A percentile compares a stretch with the other conserved stretches of the same genome.
These are phyloP conservation scores for Podaxis sp. DNA, from an alignment of 768 basidiomycete genomes.

Conservation along the genomic window DNA sequence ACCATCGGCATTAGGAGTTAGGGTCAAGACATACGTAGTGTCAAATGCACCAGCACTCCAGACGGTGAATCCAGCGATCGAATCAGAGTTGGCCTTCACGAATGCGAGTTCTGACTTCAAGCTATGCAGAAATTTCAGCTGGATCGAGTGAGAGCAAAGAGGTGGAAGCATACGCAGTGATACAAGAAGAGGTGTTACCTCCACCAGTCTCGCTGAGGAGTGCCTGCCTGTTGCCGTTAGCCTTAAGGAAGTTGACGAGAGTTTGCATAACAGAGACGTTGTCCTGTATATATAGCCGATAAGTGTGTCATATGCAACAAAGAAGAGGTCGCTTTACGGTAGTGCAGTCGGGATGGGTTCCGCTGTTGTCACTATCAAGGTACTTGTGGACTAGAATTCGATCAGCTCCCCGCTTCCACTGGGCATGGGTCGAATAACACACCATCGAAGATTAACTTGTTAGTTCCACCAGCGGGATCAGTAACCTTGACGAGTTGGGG, in stretches of 20 bases:
- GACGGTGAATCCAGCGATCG: constrained; percentile 49
- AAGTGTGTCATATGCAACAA: neutral
- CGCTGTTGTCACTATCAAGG: constrained; percentile 53
- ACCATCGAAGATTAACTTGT: constrained; percentile 52
- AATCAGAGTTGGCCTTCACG: constrained; percentile 42
- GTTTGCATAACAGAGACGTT: constrained; percentile 44
- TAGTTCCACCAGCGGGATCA: constrained; percentile 40
- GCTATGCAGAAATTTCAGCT: constrained; percentile 22
- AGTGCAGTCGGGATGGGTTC: constrained; percentile 33
- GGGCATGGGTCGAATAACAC: neutral
- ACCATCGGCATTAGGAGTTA: constrained; percentile 48
- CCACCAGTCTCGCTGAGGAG: constrained; percentile 53
- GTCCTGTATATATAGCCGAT: constrained; percentile 26
- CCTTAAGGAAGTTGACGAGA: constrained; percentile 39
- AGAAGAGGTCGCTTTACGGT: constrained; percentile 23
- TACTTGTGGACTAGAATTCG: constrained; percentile 52
- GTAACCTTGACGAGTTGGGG: constrained; percentile 40
- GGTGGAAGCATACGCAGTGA: constrained; percentile 31
- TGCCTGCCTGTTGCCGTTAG: constrained; percentile 35
- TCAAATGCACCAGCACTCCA: constrained; percentile 57
- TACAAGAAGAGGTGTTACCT: constrained; percentile 48
- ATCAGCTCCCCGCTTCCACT: neutral
- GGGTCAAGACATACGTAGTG: constrained; percentile 46
- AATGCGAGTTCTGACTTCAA: constrained; percentile 43
- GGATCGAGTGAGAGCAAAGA: neutral